These are phyloP conservation scores for Eucalyptus coolabah DNA, from an alignment of 345 rosid genomes.

Conservation along the genomic window DNA sequence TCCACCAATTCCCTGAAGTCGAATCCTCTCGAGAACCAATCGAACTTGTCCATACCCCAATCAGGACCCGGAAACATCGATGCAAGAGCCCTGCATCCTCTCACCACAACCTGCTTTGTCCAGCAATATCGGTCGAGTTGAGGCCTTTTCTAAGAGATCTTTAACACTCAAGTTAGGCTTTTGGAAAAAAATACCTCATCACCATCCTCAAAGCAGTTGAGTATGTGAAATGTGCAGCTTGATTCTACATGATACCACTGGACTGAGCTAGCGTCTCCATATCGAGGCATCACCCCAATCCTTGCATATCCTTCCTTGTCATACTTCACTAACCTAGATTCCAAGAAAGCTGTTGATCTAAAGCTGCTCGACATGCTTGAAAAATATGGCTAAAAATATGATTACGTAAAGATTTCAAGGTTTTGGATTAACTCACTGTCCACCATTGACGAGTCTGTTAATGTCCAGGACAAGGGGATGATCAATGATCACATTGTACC, in stretches of 20 bases:
- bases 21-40: conserved; percentile 18
- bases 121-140: background rate
- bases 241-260: conserved; percentile 23
- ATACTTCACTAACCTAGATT: conserved; percentile 17
- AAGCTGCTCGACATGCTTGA: background rate
- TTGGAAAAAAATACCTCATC: conserved; percentile 14
- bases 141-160: background rate
- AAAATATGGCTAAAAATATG: background rate
- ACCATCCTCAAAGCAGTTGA: conserved; percentile 35
- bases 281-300: conserved; percentile 41
- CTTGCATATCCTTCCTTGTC: conserved; percentile 19
- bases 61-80: conserved; percentile 16
- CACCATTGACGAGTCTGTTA: conserved; percentile 26
- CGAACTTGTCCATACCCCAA: conserved; percentile 6
- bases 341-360: background rate
- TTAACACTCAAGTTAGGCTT: background rate
- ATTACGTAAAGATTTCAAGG: background rate
- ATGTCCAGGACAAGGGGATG: conserved; percentile 21
- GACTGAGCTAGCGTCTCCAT: conserved; percentile 25
- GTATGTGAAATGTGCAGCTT: conserved; percentile 21
- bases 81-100: conserved; percentile 27
- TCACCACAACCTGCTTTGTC: conserved; percentile 13
- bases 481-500: conserved; percentile 42
- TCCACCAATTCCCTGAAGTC: background rate
- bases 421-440: conserved; percentile 29